phyloP scores from a whole-genome alignment of 176 grass and related monocot species.

The Alopecurus myosuroides region DNA sequence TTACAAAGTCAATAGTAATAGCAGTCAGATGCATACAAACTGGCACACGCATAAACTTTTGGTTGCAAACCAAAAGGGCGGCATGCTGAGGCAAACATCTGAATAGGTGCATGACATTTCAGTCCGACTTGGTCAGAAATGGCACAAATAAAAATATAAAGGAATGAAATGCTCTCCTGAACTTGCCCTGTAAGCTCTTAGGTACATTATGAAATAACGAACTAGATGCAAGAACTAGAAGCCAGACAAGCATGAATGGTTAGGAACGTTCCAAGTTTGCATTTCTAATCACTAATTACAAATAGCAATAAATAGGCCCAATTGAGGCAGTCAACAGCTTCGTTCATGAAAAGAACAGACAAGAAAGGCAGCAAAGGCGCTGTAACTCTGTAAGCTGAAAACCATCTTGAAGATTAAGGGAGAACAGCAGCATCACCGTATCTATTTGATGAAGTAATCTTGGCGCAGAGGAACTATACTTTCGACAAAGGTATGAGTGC shows the following conservation, averaged over 20 bases:
- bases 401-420: neutral
- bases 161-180: neutral
- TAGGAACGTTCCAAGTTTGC: neutral
- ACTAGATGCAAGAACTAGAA: neutral
- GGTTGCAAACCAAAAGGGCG: neutral
- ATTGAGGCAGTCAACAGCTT: conserved; percentile 7
- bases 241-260: neutral
- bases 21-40: neutral
- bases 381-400: conserved; percentile 8
- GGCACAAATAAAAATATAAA: neutral
- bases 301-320: neutral
- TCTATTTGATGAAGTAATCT: conserved; percentile 39
- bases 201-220: neutral
- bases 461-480: conserved; percentile 44
- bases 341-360: conserved; percentile 5
- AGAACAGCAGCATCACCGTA: conserved; percentile 15
- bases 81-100: neutral
- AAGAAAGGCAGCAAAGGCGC: neutral
- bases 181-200: neutral
- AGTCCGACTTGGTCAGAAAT: neutral
- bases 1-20: neutral
- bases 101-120: neutral
- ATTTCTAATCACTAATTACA: conserved; percentile 23
- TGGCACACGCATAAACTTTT: neutral
- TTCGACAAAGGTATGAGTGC: conserved; percentile 47